Evolutionary conservation across 2,329 filamentous ascomycete species (phyloP).

Genomic region (Aspergillus pseudoglaucus): DNA sequence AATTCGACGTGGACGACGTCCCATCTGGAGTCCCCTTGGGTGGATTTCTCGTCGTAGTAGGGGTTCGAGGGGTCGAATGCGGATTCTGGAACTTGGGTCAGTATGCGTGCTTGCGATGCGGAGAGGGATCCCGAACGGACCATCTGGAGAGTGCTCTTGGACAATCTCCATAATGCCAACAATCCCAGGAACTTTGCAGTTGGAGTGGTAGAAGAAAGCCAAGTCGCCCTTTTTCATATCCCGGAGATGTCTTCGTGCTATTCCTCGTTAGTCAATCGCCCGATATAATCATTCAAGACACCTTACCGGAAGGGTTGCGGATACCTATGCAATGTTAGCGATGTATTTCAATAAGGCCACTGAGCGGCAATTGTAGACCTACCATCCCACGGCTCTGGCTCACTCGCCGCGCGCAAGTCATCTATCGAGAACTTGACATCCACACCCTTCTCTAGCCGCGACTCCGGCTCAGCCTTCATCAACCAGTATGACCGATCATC

Average conservation of each 20-base stretch:
- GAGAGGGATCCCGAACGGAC: conserved; percentile 42
- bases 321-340: conserved; percentile 31
- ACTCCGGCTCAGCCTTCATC: conserved; percentile 82
- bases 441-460: conserved; percentile 74
- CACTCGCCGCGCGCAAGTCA: conserved; percentile 64
- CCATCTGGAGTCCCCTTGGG: conserved; percentile 68
- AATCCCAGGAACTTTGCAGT: conserved; percentile 82
- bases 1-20: conserved; percentile 84
- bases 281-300: neutral
- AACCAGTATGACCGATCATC: conserved; percentile 59
- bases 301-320: conserved; percentile 36
- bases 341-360: conserved; percentile 1
- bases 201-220: conserved; percentile 96
- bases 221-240: conserved; percentile 87
- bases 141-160: conserved; percentile 71
- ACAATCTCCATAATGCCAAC: conserved; percentile 87
- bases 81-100: conserved; percentile 44
- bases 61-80: conserved; percentile 66
- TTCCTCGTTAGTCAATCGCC: conserved; percentile 11
- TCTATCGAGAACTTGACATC: conserved; percentile 95
- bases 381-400: conserved; percentile 91
- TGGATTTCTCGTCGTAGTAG: conserved; percentile 78
- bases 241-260: conserved; percentile 80
- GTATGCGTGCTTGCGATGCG: neutral
- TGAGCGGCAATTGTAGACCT: conserved; percentile 30